Percentiles rank a stretch among this genome's conserved stretches.
Conservation (phyloP, 2,329 filamentous ascomycete genomes). For the Phyllosticta citribraziliensis region DNA sequence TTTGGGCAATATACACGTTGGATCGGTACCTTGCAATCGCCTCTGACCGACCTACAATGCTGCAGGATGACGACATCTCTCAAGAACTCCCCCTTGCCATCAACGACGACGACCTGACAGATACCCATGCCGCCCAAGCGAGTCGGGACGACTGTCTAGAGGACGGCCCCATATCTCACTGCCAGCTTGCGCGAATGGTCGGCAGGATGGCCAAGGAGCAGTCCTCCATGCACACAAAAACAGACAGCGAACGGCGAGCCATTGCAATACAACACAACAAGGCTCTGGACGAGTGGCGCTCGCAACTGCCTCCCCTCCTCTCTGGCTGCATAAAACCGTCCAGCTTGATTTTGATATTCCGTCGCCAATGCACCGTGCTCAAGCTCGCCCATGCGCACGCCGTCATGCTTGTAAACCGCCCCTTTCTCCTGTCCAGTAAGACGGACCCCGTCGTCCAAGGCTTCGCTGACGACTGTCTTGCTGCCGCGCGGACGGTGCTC, state of each 20-base stretch:
- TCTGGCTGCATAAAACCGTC: conserved; percentile 33
- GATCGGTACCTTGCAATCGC: conserved; percentile 57
- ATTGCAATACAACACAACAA: conserved; percentile 30
- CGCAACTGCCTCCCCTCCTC: conserved; percentile 33
- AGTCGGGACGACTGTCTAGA: conserved; percentile 39
- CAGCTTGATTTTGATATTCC: conserved; percentile 37
- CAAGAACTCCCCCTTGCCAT: conserved; percentile 47
- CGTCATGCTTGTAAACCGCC: conserved; percentile 26
- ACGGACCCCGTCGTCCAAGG: conserved; percentile 34
- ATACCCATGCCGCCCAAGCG: conserved; percentile 21
- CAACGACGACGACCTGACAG: conserved; percentile 49
- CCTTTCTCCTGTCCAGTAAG: conserved; percentile 21
- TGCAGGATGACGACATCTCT: conserved; percentile 55
- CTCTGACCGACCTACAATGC: conserved; percentile 49
- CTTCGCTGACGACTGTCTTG: conserved; percentile 11
- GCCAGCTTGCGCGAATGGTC: conserved; percentile 22
- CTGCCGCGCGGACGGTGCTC: conserved; percentile 29
- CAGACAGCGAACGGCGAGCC: conserved; percentile 24
- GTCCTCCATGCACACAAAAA: conserved; percentile 17
- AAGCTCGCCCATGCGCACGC: conserved; percentile 20
- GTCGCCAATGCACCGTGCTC: conserved; percentile 10
- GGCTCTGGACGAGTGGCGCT: conserved; percentile 26
- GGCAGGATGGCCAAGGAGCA: conserved; percentile 13
- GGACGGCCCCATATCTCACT: conserved; percentile 39
- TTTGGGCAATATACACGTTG: conserved; percentile 54